Evolutionary conservation across 1,139 yeast species (phyloP).

Genomic region (Yamadazyma triangularis): DNA sequence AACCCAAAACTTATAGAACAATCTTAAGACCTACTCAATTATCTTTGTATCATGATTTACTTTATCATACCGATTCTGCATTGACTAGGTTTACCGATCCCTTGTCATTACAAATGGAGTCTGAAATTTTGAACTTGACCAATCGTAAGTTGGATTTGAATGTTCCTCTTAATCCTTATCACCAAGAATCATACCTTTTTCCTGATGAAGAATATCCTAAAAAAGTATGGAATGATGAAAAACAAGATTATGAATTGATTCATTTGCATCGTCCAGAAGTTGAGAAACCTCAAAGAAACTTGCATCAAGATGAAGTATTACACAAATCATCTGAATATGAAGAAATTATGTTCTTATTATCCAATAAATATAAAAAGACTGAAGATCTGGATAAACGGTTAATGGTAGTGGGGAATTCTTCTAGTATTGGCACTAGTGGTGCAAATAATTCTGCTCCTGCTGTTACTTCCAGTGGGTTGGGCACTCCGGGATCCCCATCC

Average conservation of each 20-base stretch:
- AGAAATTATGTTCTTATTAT: conserved; percentile 67
- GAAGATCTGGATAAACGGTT: conserved; percentile 40
- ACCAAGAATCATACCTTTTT: conserved; percentile 38
- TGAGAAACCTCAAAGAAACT: conserved; percentile 37
- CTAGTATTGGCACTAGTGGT: conserved; percentile 7
- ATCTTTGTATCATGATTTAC: conserved; percentile 78
- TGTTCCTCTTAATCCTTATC: conserved; percentile 68
- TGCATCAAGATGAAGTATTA: conserved; percentile 43
- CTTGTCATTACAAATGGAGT: conserved; percentile 71
- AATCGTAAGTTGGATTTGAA: conserved; percentile 71
- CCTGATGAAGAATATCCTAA: conserved; percentile 47
- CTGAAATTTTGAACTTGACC: conserved; percentile 75
- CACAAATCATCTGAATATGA: conserved; percentile 88
- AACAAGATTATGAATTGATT: conserved; percentile 27
- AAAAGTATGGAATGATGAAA: conserved; percentile 35
- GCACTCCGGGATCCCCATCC: conserved; percentile 16
- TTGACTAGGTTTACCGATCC: conserved; percentile 77
- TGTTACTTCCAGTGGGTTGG: conserved; percentile 9
- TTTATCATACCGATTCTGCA: conserved; percentile 76
- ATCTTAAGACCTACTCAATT: conserved; percentile 75
- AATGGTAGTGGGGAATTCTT: conserved; percentile 38
- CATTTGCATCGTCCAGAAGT: conserved; percentile 46
- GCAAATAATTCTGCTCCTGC: conserved; percentile 11
- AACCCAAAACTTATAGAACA: conserved; percentile 72
- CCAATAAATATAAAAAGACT: conserved; percentile 35